Evolutionary conservation across 148 eudicot genomes (phyloP).

Genomic region (Camellia sinensis): DNA sequence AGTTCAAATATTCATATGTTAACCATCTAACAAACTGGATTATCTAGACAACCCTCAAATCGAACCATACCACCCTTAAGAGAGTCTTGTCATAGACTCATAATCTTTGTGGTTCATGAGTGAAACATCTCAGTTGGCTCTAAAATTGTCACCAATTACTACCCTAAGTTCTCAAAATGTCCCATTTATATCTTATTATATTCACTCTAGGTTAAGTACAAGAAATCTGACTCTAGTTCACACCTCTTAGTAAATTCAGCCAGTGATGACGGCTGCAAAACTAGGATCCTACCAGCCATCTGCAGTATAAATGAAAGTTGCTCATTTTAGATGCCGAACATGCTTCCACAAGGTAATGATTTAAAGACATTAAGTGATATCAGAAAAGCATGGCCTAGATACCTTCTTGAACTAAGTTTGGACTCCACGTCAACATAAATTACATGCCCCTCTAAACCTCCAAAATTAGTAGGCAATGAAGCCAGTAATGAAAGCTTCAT

Average conservation of each 20-base stretch:
- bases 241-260: conserved; percentile 80
- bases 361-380: conserved; percentile 3
- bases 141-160: not conserved
- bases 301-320: conserved; percentile 25
- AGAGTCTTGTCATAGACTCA: not conserved
- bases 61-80: no score
- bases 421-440: conserved; percentile 88
- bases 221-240: conserved; percentile 1
- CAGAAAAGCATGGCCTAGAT: conserved; percentile 8
- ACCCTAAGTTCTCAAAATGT: not conserved
- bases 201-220: not conserved
- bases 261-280: conserved; percentile 71
- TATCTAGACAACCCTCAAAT: not conserved
- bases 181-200: conserved; percentile 8
- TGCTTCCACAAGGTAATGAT: not conserved
- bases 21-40: not conserved
- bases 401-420: conserved; percentile 90
- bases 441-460: conserved; percentile 78
- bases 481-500: conserved; percentile 79
- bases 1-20: not conserved
- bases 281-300: conserved; percentile 91
- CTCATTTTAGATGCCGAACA: not conserved
- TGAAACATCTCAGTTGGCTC: not conserved
- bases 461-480: conserved; percentile 71
- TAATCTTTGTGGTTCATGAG: not conserved